phyloP scores from a whole-genome alignment of 768 basidiomycete species.

The Zangia roseola region DNA sequence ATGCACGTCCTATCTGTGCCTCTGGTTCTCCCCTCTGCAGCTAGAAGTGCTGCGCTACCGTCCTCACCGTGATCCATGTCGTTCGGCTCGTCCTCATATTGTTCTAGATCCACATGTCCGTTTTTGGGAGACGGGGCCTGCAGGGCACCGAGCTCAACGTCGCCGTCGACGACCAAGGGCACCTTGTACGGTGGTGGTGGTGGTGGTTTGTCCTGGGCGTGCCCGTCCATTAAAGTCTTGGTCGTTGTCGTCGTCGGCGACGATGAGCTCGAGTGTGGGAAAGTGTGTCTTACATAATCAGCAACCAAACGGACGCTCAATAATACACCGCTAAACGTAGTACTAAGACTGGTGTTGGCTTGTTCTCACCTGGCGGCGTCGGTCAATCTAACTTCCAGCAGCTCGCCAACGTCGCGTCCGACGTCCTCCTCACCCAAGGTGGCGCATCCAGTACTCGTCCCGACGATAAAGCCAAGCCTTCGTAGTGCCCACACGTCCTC shows the following conservation, averaged over 20 bases:
- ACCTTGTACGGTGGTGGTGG: not conserved
- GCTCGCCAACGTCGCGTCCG: conserved; percentile 17
- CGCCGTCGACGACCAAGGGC: not conserved
- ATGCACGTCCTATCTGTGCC: conserved; percentile 23
- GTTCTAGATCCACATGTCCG: conserved; percentile 17
- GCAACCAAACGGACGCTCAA: conserved; percentile 31
- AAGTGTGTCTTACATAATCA: conserved; percentile 25
- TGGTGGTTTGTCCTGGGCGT: not conserved
- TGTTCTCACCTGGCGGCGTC: conserved; percentile 23
- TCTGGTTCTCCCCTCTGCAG: conserved; percentile 28
- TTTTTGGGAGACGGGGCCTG: conserved; percentile 23
- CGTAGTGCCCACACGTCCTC: conserved; percentile 13
- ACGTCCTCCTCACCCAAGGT: conserved; percentile 9
- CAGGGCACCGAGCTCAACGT: conserved; percentile 35
- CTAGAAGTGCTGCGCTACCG: conserved; percentile 46
- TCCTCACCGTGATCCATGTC: conserved; percentile 41
- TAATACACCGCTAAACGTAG: conserved; percentile 29
- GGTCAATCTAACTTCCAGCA: conserved; percentile 16
- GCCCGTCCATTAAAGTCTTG: not conserved
- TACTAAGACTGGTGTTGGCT: conserved; percentile 15
- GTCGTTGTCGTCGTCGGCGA: not conserved
- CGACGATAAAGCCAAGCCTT: conserved; percentile 8
- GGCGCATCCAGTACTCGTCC: conserved; percentile 10
- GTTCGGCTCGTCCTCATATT: conserved; percentile 24
- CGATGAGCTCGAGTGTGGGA: conserved; percentile 37